Evolutionary conservation across 305 asterid species (phyloP).

Genomic region (Coffea humblotiana): DNA sequence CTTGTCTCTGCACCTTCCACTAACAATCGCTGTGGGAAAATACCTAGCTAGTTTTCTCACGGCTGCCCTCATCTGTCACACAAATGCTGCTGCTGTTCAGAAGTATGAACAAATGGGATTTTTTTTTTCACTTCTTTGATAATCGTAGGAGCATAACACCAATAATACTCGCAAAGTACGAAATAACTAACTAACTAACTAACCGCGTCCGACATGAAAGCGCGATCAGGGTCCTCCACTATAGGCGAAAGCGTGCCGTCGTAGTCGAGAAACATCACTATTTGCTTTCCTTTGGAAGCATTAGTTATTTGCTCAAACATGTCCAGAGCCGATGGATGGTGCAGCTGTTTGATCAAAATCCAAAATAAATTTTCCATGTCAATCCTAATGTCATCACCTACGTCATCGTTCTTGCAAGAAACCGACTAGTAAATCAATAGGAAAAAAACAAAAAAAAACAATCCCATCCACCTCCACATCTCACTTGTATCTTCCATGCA

Average conservation of each 20-base stretch:
- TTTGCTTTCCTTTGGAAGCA: constrained; percentile 85
- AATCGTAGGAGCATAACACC: no score
- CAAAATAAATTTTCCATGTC: not conserved
- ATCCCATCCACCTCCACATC: not conserved
- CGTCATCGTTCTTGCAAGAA: not conserved
- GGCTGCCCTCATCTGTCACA: constrained; percentile 77
- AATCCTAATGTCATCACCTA: not conserved
- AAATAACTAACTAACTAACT: not conserved
- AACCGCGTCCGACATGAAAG: constrained; percentile 87
- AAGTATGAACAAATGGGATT: no score
- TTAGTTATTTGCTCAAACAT: constrained; percentile 73
- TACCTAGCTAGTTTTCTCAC: constrained; percentile 74
- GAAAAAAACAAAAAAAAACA: not conserved
- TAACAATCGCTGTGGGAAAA: constrained; percentile 92
- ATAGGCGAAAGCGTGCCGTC: constrained; percentile 99
- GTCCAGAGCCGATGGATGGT: constrained; percentile 88
- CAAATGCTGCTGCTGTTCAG: not conserved
- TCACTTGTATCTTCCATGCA: not conserved
- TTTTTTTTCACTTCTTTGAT: no score
- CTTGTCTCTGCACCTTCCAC: constrained; percentile 93
- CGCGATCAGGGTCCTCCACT: constrained; percentile 83
- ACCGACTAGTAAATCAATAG: not conserved
- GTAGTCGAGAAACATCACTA: constrained; percentile 89
- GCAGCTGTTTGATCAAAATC: constrained; percentile 39
- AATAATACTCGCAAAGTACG: no score